Base-by-base conservation (phyloP, 1,284 basidiomycete genomes). In the Malassezia slooffiae region DNA sequence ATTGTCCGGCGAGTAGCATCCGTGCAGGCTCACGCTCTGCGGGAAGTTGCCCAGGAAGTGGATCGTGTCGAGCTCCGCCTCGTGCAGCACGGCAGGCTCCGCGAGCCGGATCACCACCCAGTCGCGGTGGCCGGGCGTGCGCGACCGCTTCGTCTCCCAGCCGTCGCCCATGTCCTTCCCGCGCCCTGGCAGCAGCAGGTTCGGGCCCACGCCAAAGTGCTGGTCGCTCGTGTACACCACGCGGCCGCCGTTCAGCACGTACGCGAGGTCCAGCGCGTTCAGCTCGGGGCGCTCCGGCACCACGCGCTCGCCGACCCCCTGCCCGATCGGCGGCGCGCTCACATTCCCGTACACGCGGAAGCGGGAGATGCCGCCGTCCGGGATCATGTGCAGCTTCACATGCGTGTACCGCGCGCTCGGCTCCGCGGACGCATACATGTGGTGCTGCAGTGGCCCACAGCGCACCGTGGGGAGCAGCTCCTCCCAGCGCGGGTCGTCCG, bases 1-100 rank as follows among this genome's bases (percentile, higher is more conserved):
- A 11, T 49, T 30, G n/a, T 20, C 26, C 56, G 60, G 27, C 47
- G 71, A 74, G 41, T 70, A 69, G 40, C 79, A 73, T 6, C 79
- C 88, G 67, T 86, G 81, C 19, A 93, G 68, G 62, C 87, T 84
- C 67, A 81, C 62, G 12, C 72, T 85, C 50, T 82, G 84, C 53
- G 89, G 83, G 65, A 88, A 97, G 71, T 97, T 97, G 38, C 91
- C 91, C 60, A 86, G 86, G 73, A 95, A 96, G 74, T 91, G 84
- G 3, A 83, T 81, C 0, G 91, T 95, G 71, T 97, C 91, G 47
- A 97, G 80, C 68, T 93, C 87, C 22, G 81, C 79, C 49, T 82
- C 77, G 41, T 81, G 77, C 13, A 96, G 75, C 50, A 76, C 74
- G 8, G 87, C 86, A 11, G 52, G 43, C 38, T 61, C 54, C 33